Evolutionary conservation across 345 rosid species (phyloP), one percentile per base, ranked within the genome.

Genomic region (Noccaea bulbosa): DNA sequence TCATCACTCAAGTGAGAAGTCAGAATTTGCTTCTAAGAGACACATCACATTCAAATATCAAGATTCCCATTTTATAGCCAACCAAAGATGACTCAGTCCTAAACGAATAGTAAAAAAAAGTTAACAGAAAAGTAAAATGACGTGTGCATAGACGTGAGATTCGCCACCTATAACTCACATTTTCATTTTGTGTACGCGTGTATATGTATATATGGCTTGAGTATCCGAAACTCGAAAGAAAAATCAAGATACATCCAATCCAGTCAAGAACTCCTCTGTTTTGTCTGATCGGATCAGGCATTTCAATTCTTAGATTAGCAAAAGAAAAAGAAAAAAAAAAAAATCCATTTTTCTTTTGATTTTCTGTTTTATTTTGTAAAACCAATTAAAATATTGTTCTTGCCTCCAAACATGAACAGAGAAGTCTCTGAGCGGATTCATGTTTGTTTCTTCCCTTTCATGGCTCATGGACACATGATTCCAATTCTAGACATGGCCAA

Each of bases 381-480:
- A 39, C 30, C 37, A 20, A 17, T 20, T 20, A 20, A 61, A 50
- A 52, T 39, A 6, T 51, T 40, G 37, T 40, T 11, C 56, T 41
- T 49, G 11, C 61, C 12, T 44, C 24, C 49, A 67, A 75, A 27
- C 44, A 75, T 84, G 85, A 71, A 11, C 52, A 71, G 11, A 9
- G 51, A 69, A 60, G 72, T 17, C 46, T 66, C 27, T 34, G 66
- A 63, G 66, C 35, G 24, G 22, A 46, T 85, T n/a, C 82, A 65
- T 47, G 22, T 85, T 2, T 55, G 81, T 56, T 82, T 85, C 78
- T 78, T 81, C 57, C 86, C 89, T 7, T 80, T 78, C 73, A 51
- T 83, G 85, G 83, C 88, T 62, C 84, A 82, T 11, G 86, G 92
- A 46, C 89, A 83, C 64, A 75, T 78, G 66, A 85, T 87, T 14